phyloP scores from a whole-genome alignment of 305 asterid genomes.

The Withania somnifera region DNA sequence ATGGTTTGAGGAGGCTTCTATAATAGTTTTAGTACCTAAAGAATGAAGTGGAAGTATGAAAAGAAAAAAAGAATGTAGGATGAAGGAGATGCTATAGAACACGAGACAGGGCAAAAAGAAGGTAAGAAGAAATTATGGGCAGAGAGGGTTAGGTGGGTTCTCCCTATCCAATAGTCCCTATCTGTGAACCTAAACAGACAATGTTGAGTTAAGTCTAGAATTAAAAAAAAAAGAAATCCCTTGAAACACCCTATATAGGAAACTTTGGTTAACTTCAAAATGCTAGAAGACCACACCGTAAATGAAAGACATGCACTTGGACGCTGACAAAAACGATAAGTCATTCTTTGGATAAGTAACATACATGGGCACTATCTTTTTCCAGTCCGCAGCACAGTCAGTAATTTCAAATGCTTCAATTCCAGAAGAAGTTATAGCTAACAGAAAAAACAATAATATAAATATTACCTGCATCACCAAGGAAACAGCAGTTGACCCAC shows the following conservation, averaged over 20 bases:
- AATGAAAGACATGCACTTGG: background rate
- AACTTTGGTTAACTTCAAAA: background rate
- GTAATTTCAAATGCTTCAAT: background rate
- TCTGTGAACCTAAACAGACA: background rate
- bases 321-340: background rate
- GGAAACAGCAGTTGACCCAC: conserved; percentile 85
- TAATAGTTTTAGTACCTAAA: background rate
- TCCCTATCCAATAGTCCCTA: background rate
- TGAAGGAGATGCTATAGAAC: background rate
- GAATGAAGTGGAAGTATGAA: background rate
- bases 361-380: background rate
- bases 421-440: background rate
- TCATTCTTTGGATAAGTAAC: background rate
- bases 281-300: background rate
- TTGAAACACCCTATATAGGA: background rate
- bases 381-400: background rate
- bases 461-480: conserved; percentile 59
- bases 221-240: background rate
- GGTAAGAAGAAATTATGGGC: background rate
- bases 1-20: background rate
- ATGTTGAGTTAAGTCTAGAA: background rate
- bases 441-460: background rate
- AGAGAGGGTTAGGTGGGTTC: background rate
- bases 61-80: background rate
- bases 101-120: background rate